phyloP scores from a whole-genome alignment of 2,329 filamentous ascomycete species.

The Podosphaera leucotricha region DNA sequence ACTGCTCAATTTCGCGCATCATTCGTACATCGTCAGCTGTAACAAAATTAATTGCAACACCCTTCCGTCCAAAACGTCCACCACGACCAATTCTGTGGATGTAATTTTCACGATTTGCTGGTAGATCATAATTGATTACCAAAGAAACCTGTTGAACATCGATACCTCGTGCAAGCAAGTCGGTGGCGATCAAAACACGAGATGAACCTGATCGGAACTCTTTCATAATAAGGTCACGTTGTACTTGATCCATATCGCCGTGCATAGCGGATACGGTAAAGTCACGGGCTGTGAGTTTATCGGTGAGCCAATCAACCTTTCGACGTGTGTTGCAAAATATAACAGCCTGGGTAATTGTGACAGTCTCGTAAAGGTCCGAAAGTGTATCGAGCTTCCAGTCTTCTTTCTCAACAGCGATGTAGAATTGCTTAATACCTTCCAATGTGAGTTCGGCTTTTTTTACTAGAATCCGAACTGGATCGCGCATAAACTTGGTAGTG shows the following conservation, averaged over 20 bases:
- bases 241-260: constrained; percentile 94
- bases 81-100: constrained; percentile 99
- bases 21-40: constrained; percentile 97
- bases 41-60: constrained; percentile 99
- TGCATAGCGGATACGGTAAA: constrained; percentile 99
- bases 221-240: constrained; percentile 99
- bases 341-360: constrained; percentile 97
- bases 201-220: constrained; percentile 98
- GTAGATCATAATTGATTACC: constrained; percentile 99
- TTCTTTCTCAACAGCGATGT: constrained; percentile 99
- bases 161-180: constrained; percentile 96
- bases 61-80: constrained; percentile 98
- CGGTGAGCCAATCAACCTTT: constrained; percentile 99
- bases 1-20: constrained; percentile 99
- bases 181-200: constrained; percentile 94
- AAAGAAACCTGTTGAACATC: constrained; percentile 98
- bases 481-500: constrained; percentile 99
- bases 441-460: constrained; percentile 99
- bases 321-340: constrained; percentile 99
- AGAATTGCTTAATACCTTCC: constrained; percentile 99
- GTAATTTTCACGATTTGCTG: constrained; percentile 99
- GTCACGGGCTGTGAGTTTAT: constrained; percentile 95
- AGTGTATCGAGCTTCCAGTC: constrained; percentile 99
- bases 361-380: constrained; percentile 95
- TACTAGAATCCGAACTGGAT: constrained; percentile 94